Conservation (phyloP, 2,329 filamentous ascomycete species). For the Colletotrichum sp. region DNA sequence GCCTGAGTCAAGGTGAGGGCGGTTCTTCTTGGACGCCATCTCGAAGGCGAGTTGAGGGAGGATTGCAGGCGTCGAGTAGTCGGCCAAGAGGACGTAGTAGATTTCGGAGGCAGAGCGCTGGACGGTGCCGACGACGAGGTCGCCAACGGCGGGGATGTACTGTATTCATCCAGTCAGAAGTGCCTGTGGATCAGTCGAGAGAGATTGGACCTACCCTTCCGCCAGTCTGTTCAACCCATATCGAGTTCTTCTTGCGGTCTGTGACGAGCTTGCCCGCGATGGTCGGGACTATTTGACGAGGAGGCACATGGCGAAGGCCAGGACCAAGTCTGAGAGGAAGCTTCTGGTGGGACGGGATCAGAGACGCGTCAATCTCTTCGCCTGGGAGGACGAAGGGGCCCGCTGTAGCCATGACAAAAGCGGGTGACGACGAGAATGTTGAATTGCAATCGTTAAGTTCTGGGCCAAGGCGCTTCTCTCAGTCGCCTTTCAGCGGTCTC, state of each 20-base stretch:
- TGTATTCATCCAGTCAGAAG: conserved; percentile 42
- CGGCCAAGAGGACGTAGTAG: conserved; percentile 80
- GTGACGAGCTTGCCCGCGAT: conserved; percentile 70
- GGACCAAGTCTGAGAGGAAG: conserved; percentile 81
- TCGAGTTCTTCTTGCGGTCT: conserved; percentile 75
- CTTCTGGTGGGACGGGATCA: conserved; percentile 72
- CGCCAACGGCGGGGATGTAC: conserved; percentile 81
- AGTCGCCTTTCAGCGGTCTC: neutral
- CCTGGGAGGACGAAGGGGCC: conserved; percentile 80
- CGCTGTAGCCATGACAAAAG: conserved; percentile 58
- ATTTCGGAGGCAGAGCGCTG: conserved; percentile 76
- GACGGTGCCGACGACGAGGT: conserved; percentile 88
- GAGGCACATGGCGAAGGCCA: conserved; percentile 81
- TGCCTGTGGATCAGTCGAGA: neutral
- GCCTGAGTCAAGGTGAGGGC: conserved; percentile 76
- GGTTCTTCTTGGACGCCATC: conserved; percentile 87
- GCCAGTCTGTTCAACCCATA: conserved; percentile 76
- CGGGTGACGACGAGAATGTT: neutral
- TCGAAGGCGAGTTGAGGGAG: conserved; percentile 94
- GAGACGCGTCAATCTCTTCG: conserved; percentile 69
- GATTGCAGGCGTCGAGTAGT: conserved; percentile 66
- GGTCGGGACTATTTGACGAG: conserved; percentile 73
- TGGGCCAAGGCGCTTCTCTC: neutral
- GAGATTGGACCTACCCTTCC: conserved; percentile 62
- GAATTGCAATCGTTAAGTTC: neutral